These are phyloP conservation scores for Aspergillus jensenii DNA, from an alignment of 2,329 filamentous ascomycete genomes.

Conservation along the genomic window DNA sequence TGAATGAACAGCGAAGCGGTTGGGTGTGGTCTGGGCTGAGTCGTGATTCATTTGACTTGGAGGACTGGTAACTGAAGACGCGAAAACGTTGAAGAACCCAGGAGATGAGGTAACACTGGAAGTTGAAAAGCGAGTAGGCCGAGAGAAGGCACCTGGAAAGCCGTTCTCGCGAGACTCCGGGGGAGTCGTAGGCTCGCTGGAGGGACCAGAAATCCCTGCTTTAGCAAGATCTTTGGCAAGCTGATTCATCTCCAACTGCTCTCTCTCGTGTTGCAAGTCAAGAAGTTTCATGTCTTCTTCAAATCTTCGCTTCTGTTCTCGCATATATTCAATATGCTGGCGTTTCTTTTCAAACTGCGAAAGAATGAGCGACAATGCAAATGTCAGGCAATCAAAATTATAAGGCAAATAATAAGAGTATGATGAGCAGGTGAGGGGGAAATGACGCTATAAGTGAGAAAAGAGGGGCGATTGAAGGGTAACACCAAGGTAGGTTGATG, in stretches of 20 bases:
- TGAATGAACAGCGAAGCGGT: slow-evolving; percentile 76
- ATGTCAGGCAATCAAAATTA: background rate
- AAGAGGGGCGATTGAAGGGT: background rate
- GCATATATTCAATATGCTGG: slow-evolving; percentile 84
- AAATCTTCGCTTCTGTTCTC: slow-evolving; percentile 84
- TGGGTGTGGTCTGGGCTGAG: slow-evolving; percentile 52
- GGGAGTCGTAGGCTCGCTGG: slow-evolving; percentile 93
- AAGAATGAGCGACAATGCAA: slow-evolving; percentile 37
- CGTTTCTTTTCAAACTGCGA: slow-evolving; percentile 88
- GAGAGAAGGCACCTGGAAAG: slow-evolving; percentile 77
- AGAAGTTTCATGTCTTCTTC: slow-evolving; percentile 90
- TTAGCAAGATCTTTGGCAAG: slow-evolving; percentile 76
- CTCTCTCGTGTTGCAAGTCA: slow-evolving; percentile 77
- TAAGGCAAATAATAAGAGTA: background rate
- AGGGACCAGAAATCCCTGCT: slow-evolving; percentile 64
- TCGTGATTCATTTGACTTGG: slow-evolving; percentile 60
- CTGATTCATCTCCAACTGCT: slow-evolving; percentile 79
- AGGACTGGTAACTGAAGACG: slow-evolving; percentile 76
- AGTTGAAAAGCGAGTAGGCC: slow-evolving; percentile 84
- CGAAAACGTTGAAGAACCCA: slow-evolving; percentile 70
- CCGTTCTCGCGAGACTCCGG: slow-evolving; percentile 85
- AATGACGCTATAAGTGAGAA: background rate
- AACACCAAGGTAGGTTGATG: background rate
- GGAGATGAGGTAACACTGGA: slow-evolving; percentile 83
- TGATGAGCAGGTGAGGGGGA: slow-evolving; percentile 7